These are phyloP conservation scores for Stipa capillata DNA, from an alignment of 176 grass and related monocot genomes.

Conservation along the genomic window DNA sequence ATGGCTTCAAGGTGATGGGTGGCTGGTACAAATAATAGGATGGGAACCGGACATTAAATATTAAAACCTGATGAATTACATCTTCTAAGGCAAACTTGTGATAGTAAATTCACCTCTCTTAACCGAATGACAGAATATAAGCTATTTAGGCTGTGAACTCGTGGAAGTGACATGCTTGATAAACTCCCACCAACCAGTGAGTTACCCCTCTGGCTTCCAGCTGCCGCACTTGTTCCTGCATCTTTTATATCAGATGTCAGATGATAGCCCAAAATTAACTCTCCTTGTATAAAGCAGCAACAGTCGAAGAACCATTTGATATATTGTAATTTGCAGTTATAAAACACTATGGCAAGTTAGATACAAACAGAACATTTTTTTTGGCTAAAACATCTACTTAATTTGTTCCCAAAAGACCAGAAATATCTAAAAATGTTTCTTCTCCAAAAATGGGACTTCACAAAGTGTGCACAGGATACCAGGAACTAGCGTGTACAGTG, in stretches of 20 bases:
- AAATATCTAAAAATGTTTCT: no score
- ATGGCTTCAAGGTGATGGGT: conserved; percentile 67
- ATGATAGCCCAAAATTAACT: background rate
- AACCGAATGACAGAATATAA: conserved; percentile 49
- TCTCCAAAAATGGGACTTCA: no score
- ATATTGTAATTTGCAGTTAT: background rate
- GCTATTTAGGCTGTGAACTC: conserved; percentile 33
- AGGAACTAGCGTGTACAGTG: background rate
- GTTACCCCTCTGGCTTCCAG: conserved; percentile 40
- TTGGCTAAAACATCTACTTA: background rate
- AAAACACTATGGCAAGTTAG: background rate
- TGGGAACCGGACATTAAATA: conserved; percentile 13
- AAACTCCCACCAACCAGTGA: conserved; percentile 32
- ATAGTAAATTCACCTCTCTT: conserved; percentile 57
- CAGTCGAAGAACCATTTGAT: background rate
- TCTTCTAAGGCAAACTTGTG: background rate
- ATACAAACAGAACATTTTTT: background rate
- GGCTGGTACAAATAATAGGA: conserved; percentile 46
- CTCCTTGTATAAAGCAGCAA: background rate
- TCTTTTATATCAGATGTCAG: conserved; percentile 9
- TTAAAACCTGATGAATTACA: background rate
- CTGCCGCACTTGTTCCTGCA: conserved; percentile 26
- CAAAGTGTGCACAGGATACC: background rate
- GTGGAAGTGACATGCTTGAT: conserved; percentile 25
- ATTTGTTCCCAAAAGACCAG: no score